Base-by-base conservation (phyloP, 257 asterid species). In the Lycium ferocissimum region DNA sequence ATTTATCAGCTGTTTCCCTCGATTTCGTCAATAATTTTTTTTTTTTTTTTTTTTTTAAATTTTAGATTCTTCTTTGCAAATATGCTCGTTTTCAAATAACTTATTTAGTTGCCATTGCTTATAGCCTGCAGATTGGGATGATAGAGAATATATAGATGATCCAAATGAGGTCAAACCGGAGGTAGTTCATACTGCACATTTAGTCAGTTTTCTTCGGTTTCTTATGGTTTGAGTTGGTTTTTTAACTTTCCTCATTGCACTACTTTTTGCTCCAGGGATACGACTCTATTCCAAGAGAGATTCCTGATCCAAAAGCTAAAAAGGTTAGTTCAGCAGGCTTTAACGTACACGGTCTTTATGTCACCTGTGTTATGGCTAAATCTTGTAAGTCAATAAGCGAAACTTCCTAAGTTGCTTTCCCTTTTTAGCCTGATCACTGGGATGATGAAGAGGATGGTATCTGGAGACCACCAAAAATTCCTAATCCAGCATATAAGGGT, bases 121-220 rank as follows among this genome's bases (percentile, higher is more conserved):
- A 62, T 57, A 86, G 89, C 86, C 89, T 78, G 85, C 83, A 86
- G 89, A 86, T 80, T 86, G 89, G 89, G 87, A 86, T 57, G 89
- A 86, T 14, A 86, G 81, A 10, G 89, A 86, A 67, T 86, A 79
- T 57, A 84, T 86, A 56, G 80, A 72, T 65, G 87, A 84, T 53
- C 87, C 85, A 26, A 73, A 86, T 2, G 72, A 12, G 75, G 81
- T 69, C 26, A 70, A 86, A 80, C 86, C 89, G 1, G 89, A 79
- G 85, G 89, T 84, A 56, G 58, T 72, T 58, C 7, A 37, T 66
- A 22, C 65, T 53, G 63, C 9, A 26, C 26, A 53, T 14, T 53
- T 76, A 1, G 14, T 53, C 65, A 26, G 82, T 13, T 35, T 17
- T 47, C 22, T 17, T 82, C 61, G 58, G 51, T 53, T 82, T 66